Evolutionary conservation across 2,329 filamentous ascomycete species (phyloP).

Genomic region (Phialophora macrospora): DNA sequence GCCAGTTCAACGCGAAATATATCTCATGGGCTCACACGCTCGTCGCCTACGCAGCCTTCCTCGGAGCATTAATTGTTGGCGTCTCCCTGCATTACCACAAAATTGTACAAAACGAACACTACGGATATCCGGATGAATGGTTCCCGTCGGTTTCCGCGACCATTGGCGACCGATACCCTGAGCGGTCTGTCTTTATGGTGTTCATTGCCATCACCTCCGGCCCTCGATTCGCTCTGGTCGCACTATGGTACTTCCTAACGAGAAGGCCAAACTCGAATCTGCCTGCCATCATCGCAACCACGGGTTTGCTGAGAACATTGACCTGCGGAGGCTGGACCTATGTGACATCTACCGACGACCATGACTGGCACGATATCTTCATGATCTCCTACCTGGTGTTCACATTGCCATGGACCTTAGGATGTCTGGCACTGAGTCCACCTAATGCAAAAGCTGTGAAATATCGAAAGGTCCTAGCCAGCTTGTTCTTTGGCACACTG

Average conservation of each 20-base stretch:
- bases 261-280: constrained; percentile 73
- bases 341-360: constrained; percentile 95
- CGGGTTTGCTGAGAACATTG: constrained; percentile 84
- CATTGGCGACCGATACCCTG: constrained; percentile 95
- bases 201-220: constrained; percentile 97
- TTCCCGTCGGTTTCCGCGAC: constrained; percentile 95
- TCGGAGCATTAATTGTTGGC: constrained; percentile 83
- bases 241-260: constrained; percentile 89
- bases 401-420: constrained; percentile 92
- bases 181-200: constrained; percentile 94
- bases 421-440: constrained; percentile 86
- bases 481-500: constrained; percentile 86
- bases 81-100: constrained; percentile 87
- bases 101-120: constrained; percentile 97
- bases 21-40: constrained; percentile 85
- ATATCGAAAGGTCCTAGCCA: constrained; percentile 83
- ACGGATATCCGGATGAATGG: constrained; percentile 93
- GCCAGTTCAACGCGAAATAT: constrained; percentile 81
- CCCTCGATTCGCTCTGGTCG: constrained; percentile 87
- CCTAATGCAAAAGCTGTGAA: constrained; percentile 80
- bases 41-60: constrained; percentile 80
- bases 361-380: constrained; percentile 98
- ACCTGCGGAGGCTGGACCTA: constrained; percentile 99
- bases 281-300: constrained; percentile 78
- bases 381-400: constrained; percentile 98